Base-by-base conservation (phyloP, 805 yeast species). In the Yarrowia sp. region DNA sequence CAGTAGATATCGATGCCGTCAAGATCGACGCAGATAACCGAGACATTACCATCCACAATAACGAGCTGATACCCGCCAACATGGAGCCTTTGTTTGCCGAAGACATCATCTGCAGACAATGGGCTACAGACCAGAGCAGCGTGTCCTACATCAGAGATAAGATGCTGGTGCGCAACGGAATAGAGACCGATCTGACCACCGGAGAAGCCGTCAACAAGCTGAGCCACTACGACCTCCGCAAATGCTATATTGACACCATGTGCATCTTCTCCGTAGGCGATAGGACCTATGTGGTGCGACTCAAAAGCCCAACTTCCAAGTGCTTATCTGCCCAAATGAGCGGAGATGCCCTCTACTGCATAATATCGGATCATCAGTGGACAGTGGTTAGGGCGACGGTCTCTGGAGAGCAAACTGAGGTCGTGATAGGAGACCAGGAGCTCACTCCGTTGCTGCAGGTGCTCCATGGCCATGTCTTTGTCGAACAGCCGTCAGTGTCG, bases 291-390 rank as follows among this genome's bases (percentile, higher is more conserved):
- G 38, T 31, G 18, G 38, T 47, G 3, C 13, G 55, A 14, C 29
- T 47, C 14, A 31, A 31, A 6, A 47, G 38, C 19, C 13, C 36
- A 9, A 32, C 38, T 2, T 21, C 55, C 13, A 31, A 47, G 38
- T 47, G 55, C 25, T 10, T 47, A 9, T 31, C 38, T 31, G 55
- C 55, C 14, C 55, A 47, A 31, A 31, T 47, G 55, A 29, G 38
- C 8, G 55, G 38, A 32, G 55, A 47, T 21, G 21, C 55, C 9
- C 38, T 47, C 4, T 47, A 47, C n/a, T 47, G 55, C 55, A 47
- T 47, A 19, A 21, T 47, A 8, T 47, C 27, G n/a, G 55, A 32
- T 9, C 18, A 31, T 21, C 38, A 47, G 19, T 47, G 55, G 55
- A 47, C 55, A 14, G 38, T 47, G 29, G 38, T 47, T 6, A 19